phyloP scores from a whole-genome alignment of 176 grass and related monocot genomes.

The Secale cereale region DNA sequence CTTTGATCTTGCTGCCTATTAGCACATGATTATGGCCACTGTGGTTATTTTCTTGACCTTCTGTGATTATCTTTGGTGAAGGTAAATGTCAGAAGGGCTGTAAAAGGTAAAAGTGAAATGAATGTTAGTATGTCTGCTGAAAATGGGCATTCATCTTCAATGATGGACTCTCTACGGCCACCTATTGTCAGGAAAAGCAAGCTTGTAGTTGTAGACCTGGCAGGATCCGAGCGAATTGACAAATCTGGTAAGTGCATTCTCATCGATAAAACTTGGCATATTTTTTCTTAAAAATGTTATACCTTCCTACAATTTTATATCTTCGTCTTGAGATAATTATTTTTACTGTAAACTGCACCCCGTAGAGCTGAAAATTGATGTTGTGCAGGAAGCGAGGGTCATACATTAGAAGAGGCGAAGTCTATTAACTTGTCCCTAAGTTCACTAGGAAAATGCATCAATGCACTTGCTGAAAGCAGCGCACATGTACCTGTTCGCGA shows the following conservation, averaged over 20 bases:
- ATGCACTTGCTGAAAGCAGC: slow-evolving; percentile 98
- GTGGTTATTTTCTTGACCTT: neutral
- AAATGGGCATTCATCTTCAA: slow-evolving; percentile 85
- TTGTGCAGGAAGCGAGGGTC: slow-evolving; percentile 89
- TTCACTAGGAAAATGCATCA: slow-evolving; percentile 96
- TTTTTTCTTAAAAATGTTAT: neutral
- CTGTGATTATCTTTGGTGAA: slow-evolving; percentile 32
- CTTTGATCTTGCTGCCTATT: slow-evolving; percentile 7
- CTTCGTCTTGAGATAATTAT: neutral
- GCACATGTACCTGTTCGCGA: slow-evolving; percentile 94
- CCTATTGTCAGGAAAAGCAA: slow-evolving; percentile 95
- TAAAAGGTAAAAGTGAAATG: slow-evolving; percentile 79
- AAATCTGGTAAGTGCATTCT: slow-evolving; percentile 65
- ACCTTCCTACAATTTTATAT: neutral
- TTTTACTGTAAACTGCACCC: neutral
- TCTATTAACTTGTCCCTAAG: slow-evolving; percentile 98
- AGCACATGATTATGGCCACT: neutral
- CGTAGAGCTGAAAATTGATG: slow-evolving; percentile 20
- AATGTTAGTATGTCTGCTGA: slow-evolving; percentile 58
- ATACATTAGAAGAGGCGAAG: slow-evolving; percentile 98
- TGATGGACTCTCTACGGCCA: slow-evolving; percentile 79
- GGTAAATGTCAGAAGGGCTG: slow-evolving; percentile 90
- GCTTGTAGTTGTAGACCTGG: slow-evolving; percentile 95
- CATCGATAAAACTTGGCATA: neutral
- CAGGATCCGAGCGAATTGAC: slow-evolving; percentile 96